Percentiles rank a stretch among this genome's conserved stretches.
phyloP scores from a whole-genome alignment of 352 stramenopile species.

The Saprolegnia parasitica region DNA sequence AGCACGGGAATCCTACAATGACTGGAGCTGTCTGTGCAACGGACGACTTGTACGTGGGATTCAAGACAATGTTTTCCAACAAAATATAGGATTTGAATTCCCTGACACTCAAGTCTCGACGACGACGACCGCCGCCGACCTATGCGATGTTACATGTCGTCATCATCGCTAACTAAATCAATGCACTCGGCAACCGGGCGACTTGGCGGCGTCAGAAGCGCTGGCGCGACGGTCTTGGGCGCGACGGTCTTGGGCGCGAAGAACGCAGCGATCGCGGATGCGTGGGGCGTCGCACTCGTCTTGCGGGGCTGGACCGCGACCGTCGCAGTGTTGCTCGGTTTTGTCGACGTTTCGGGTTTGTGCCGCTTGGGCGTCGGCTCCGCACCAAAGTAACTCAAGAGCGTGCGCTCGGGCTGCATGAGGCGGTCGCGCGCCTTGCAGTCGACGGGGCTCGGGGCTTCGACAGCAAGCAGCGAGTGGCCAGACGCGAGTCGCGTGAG shows the following conservation, averaged over 20 bases:
- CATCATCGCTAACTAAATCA: constrained; percentile 27
- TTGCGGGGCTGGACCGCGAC: background rate
- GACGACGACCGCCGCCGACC: too few species aligned
- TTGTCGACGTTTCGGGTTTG: background rate
- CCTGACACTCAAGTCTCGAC: too few species aligned
- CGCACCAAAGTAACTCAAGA: constrained; percentile 22
- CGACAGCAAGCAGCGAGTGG: constrained; percentile 1
- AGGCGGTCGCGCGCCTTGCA: constrained; percentile 7
- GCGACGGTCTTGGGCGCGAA: constrained; percentile 6
- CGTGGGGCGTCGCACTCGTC: background rate
- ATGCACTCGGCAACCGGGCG: background rate
- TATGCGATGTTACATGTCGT: too few species aligned
- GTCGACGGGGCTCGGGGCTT: constrained; percentile 16
- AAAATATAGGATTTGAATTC: too few species aligned
- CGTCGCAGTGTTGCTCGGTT: background rate
- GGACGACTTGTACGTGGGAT: too few species aligned
- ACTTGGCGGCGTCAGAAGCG: background rate
- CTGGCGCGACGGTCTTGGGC: background rate
- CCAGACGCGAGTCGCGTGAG: background rate
- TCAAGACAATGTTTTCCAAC: too few species aligned
- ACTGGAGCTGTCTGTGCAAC: too few species aligned
- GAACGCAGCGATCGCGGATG: background rate
- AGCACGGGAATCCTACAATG: too few species aligned
- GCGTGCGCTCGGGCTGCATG: constrained; percentile 1
- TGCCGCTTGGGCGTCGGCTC: background rate